Evolutionary conservation across 164 flowering plant genomes (phyloP).

Genomic region (Vitis riparia): DNA sequence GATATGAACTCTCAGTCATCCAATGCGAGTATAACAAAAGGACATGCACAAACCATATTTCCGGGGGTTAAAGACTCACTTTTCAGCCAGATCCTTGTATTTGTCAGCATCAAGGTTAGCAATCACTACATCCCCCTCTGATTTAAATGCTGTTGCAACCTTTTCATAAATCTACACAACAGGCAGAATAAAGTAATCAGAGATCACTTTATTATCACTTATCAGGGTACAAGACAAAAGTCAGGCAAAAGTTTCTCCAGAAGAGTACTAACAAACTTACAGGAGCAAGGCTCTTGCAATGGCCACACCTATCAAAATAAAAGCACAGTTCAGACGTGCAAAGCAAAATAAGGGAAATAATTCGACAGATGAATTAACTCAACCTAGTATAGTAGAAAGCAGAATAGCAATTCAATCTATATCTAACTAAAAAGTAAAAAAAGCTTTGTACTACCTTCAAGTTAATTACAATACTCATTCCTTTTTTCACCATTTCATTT

Average conservation of each 20-base stretch:
- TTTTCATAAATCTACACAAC: conserved; percentile 73
- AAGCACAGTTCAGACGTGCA: not conserved
- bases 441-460: no score
- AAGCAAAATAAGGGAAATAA: not conserved
- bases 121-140: conserved; percentile 78
- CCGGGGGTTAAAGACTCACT: conserved; percentile 26
- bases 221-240: not conserved
- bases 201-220: not conserved
- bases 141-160: conserved; percentile 86
- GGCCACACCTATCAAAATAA: conserved; percentile 80
- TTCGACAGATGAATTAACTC: no score
- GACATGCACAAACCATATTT: no score
- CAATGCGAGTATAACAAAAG: no score
- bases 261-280: conserved; percentile 43
- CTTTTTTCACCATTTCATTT: no score
- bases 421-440: no score
- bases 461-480: no score
- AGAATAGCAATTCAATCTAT: no score
- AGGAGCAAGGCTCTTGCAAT: conserved; percentile 95
- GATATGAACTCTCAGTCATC: no score
- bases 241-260: not conserved
- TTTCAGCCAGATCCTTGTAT: conserved; percentile 71
- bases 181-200: not conserved
- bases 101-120: conserved; percentile 97
- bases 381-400: no score